Evolutionary conservation across 1,284 basidiomycete species (phyloP).

Genomic region (Phaffia rhodozyma): DNA sequence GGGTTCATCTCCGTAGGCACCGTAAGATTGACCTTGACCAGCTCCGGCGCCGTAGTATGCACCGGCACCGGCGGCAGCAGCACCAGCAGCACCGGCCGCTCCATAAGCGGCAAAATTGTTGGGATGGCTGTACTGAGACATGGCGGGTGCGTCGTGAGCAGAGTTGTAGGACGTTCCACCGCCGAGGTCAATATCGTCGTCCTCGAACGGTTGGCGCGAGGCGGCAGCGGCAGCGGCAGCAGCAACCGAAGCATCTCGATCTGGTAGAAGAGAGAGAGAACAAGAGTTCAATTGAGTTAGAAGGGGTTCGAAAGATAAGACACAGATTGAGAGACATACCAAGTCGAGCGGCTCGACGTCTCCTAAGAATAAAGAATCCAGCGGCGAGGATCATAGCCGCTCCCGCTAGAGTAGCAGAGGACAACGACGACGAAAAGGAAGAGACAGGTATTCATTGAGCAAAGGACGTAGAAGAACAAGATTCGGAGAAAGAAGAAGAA

Average conservation of each 20-base stretch:
- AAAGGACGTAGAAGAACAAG: neutral
- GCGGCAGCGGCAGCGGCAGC: conserved; percentile 33
- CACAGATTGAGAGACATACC: conserved; percentile 12
- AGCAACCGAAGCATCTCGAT: conserved; percentile 36
- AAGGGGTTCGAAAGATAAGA: neutral
- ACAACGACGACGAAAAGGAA: neutral
- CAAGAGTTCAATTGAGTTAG: no score
- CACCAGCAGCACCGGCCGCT: conserved; percentile 22
- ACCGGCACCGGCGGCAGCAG: conserved; percentile 2
- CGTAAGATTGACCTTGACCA: neutral
- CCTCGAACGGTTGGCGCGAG: conserved; percentile 34
- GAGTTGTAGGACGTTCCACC: conserved; percentile 25
- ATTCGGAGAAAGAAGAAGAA: no score
- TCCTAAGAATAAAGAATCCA: conserved; percentile 33
- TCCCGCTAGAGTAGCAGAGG: conserved; percentile 22
- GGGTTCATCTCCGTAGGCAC: neutral
- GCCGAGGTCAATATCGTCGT: conserved; percentile 29
- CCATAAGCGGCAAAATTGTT: no score
- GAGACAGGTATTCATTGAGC: neutral
- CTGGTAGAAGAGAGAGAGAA: neutral
- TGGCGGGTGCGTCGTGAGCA: conserved; percentile 27
- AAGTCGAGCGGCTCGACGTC: conserved; percentile 32
- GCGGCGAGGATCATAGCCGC: conserved; percentile 33
- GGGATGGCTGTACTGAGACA: conserved; percentile 32
- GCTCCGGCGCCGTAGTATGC: neutral